Base-by-base conservation (phyloP, 2,329 filamentous ascomycete genomes). In the Ceratocystis papillata region DNA sequence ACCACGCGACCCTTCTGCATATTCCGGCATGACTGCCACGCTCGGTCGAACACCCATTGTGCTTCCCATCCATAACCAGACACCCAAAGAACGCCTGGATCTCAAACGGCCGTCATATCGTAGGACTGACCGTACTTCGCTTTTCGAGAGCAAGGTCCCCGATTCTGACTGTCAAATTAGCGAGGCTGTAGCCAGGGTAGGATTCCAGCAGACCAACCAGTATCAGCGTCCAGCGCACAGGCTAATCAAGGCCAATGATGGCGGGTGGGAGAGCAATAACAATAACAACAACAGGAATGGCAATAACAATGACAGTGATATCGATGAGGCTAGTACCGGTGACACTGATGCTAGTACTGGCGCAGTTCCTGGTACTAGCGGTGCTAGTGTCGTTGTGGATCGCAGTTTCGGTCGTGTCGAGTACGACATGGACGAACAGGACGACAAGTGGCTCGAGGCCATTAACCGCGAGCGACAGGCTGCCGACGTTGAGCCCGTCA, bases 401-500 rank as follows among this genome's bases (percentile, higher is more conserved):
- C 71, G 79, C 20, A 72, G 74, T 45, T 82, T 95, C 48, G 90
- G 90, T 12, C 86, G 90, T 66, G 94, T 99, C 22, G 94, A 99
- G 74, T 99, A 99, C 74, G 94, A 99, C 75, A 99, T 99, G 94
- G 94, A 99, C 73, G 94, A 99, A 76, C 94, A 99, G 73, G 94
- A 99, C 74, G 91, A 96, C 70, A 90, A 92, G 77, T 99, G 94
- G 94, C 79, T 99, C 30, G 88, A 94, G 71, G 83, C 85, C 48
- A 85, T 93, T 73, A 99, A 99, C 72, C 77, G 79, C 12, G 85
- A 88, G 71, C 85, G 94, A 67, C 89, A 86, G 73, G 81, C 83
- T 28, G 83, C 88, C 70, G 85, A 87, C 59, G 84, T 90, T 25
- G 90, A 95, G 70, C 81, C 86, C 1, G 94, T 99, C 71, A 95